A percentile compares a stretch with the other conserved stretches of the same genome.
Conservation (phyloP, 2,329 filamentous ascomycete species). For the Epichloe elymi region DNA sequence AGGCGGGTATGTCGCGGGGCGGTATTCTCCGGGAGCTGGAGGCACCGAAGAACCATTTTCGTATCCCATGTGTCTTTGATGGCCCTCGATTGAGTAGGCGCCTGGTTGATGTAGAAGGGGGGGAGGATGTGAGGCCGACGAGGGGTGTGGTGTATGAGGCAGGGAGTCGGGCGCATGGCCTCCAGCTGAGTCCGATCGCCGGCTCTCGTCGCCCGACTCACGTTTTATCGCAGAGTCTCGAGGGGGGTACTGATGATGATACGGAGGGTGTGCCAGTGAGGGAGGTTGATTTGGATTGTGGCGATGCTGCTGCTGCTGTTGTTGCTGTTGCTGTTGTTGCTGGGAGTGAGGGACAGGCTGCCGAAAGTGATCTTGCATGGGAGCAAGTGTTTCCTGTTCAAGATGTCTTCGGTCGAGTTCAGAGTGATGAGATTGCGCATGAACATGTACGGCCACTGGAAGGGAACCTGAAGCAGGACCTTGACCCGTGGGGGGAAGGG, state of each 20-base stretch:
- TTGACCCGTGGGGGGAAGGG: not conserved
- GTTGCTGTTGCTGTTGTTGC: constrained; percentile 5
- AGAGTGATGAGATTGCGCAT: constrained; percentile 20
- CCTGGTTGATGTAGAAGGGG: constrained; percentile 17
- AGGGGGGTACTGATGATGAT: constrained; percentile 30
- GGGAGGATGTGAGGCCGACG: constrained; percentile 16
- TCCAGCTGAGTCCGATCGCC: constrained; percentile 38
- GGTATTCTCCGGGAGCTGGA: constrained; percentile 30
- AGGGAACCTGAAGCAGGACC: constrained; percentile 10
- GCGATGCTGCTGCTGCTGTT: constrained; percentile 11
- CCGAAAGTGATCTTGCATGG: constrained; percentile 39
- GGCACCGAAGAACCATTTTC: constrained; percentile 34
- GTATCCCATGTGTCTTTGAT: constrained; percentile 39
- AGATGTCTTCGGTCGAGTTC: constrained; percentile 42
- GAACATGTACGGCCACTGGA: constrained; percentile 17
- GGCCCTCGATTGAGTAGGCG: constrained; percentile 30
- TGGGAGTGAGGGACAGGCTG: constrained; percentile 12
- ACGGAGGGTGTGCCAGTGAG: constrained; percentile 31
- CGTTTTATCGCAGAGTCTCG: constrained; percentile 44
- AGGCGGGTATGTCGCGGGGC: constrained; percentile 27
- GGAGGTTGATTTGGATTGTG: constrained; percentile 18
- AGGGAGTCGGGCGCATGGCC: constrained; percentile 25
- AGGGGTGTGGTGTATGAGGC: constrained; percentile 19
- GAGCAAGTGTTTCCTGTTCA: constrained; percentile 41
- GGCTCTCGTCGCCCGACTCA: constrained; percentile 38